phyloP scores from a whole-genome alignment of 768 basidiomycete species.

The Auricularia cornea region DNA sequence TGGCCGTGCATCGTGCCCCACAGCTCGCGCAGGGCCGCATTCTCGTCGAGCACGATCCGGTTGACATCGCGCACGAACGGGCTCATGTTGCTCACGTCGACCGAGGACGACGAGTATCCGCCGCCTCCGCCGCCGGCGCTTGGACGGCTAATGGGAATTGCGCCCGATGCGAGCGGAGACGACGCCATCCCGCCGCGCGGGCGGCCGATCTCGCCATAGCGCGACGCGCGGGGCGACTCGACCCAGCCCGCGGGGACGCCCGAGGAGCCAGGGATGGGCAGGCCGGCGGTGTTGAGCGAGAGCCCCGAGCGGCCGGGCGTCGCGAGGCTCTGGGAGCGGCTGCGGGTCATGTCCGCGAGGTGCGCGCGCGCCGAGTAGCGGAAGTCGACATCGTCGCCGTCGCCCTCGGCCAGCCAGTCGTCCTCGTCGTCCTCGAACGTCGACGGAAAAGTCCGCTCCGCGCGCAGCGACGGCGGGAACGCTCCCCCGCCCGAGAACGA shows the following conservation, averaged over 20 bases:
- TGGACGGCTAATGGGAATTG: not conserved
- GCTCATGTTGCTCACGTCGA: slow-evolving; percentile 68
- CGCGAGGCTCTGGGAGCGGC: slow-evolving; percentile 70
- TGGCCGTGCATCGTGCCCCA: slow-evolving; percentile 51
- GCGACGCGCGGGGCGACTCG: slow-evolving; percentile 56
- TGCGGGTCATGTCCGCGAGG: slow-evolving; percentile 56
- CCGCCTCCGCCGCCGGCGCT: not conserved
- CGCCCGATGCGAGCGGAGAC: not conserved
- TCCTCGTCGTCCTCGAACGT: slow-evolving; percentile 75
- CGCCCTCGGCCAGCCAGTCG: slow-evolving; percentile 4
- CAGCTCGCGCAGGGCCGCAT: slow-evolving; percentile 60
- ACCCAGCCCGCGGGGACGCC: slow-evolving; percentile 50
- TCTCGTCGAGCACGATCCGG: slow-evolving; percentile 68
- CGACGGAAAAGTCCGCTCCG: slow-evolving; percentile 54
- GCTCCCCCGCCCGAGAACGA: slow-evolving; percentile 42
- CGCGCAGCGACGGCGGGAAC: slow-evolving; percentile 60
- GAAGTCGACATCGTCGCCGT: slow-evolving; percentile 5
- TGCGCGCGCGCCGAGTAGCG: slow-evolving; percentile 21
- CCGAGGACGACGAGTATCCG: slow-evolving; percentile 1
- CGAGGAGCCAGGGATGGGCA: slow-evolving; percentile 32
- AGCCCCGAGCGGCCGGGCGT: slow-evolving; percentile 44
- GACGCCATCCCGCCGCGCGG: not conserved
- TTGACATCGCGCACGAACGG: slow-evolving; percentile 81
- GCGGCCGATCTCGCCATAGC: slow-evolving; percentile 47
- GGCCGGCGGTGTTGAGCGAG: slow-evolving; percentile 10